A percentile compares a stretch with the other conserved stretches of the same genome.
These are phyloP conservation scores for Hyphopichia khmerensis DNA, from an alignment of 1,139 yeast genomes.

Conservation along the genomic window DNA sequence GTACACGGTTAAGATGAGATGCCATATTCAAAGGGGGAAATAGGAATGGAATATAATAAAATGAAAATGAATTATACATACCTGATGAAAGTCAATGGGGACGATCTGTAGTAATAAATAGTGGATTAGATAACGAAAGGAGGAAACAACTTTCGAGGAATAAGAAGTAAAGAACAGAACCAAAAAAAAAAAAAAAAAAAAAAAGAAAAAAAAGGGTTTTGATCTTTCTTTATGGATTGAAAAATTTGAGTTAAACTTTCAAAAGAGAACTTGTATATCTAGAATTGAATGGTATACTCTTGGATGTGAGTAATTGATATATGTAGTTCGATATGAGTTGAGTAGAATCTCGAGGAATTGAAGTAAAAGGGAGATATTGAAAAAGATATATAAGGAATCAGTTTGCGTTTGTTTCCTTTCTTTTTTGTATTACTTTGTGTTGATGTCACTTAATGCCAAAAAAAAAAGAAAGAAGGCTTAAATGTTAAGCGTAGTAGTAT, in stretches of 20 bases:
- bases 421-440: neutral
- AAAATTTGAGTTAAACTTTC: neutral
- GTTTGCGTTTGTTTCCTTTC: neutral
- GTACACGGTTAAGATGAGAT: too few relatives aligned
- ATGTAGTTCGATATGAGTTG: too few relatives aligned
- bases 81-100: neutral
- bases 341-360: too few relatives aligned
- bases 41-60: too few relatives aligned
- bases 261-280: too few relatives aligned
- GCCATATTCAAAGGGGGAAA: neutral
- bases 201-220: neutral
- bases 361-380: neutral
- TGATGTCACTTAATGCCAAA: neutral
- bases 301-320: too few relatives aligned
- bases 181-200: neutral
- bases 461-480: neutral
- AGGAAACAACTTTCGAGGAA: neutral
- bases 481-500: too few relatives aligned
- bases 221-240: neutral
- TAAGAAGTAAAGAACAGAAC: neutral
- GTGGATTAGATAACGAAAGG: neutral
- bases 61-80: neutral
- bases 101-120: neutral
- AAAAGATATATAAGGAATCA: neutral
- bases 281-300: too few relatives aligned